phyloP scores from a whole-genome alignment of 768 basidiomycete genomes.

The Xerocomus brunneocitrinus region DNA sequence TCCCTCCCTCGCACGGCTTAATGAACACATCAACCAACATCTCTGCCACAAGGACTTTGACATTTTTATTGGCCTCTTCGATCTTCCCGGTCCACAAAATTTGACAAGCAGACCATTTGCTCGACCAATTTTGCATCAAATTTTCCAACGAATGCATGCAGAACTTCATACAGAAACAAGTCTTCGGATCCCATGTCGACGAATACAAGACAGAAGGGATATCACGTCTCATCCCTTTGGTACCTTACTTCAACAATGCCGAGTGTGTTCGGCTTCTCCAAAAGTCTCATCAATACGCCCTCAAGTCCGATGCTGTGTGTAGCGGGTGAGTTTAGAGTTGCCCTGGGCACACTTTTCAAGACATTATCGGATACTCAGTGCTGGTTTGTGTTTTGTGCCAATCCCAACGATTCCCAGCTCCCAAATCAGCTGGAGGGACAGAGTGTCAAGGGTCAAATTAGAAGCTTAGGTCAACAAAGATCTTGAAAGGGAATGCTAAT shows the following conservation, averaged over 20 bases:
- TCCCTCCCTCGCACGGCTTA: constrained; percentile 94
- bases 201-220: constrained; percentile 49
- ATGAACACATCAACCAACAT: constrained; percentile 93
- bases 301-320: constrained; percentile 31
- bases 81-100: constrained; percentile 92
- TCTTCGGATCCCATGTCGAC: constrained; percentile 76
- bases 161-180: constrained; percentile 65
- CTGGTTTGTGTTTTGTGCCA: constrained; percentile 91
- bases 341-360: constrained; percentile 80
- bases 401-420: constrained; percentile 91
- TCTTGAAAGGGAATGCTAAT: constrained; percentile 60
- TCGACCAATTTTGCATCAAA: constrained; percentile 96
- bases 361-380: constrained; percentile 85
- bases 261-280: constrained; percentile 86
- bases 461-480: constrained; percentile 65
- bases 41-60: constrained; percentile 90
- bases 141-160: constrained; percentile 92
- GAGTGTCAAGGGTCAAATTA: constrained; percentile 34
- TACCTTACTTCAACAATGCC: constrained; percentile 44
- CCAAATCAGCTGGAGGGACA: constrained; percentile 93
- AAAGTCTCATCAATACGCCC: constrained; percentile 35
- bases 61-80: constrained; percentile 90
- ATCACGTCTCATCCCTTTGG: too few species aligned
- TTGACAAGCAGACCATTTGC: constrained; percentile 81
- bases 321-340: constrained; percentile 82